Conservation (phyloP, 352 stramenopile species). For the Pythium dissimile region DNA sequence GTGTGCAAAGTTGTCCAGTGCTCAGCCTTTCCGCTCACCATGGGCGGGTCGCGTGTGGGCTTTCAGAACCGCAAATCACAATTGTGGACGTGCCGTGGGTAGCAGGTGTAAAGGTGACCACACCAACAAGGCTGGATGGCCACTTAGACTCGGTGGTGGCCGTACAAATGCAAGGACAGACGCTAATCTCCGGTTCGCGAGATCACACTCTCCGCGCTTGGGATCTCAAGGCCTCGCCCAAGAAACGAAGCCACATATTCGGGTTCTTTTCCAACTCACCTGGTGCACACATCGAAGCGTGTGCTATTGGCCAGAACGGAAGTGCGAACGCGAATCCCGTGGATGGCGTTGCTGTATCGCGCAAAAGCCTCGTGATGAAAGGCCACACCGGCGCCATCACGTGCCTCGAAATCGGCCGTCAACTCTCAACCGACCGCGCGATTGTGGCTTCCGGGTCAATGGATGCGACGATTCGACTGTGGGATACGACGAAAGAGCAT, state of each 20-base stretch:
- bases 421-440: constrained; percentile 51
- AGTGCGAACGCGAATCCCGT: constrained; percentile 27
- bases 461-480: constrained; percentile 69
- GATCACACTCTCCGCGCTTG: constrained; percentile 73
- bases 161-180: constrained; percentile 55
- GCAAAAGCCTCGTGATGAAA: constrained; percentile 56
- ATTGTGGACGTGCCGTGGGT: constrained; percentile 34
- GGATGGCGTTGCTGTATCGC: constrained; percentile 52
- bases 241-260: constrained; percentile 53
- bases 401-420: constrained; percentile 69
- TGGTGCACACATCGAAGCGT: constrained; percentile 11
- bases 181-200: constrained; percentile 62
- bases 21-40: constrained; percentile 48
- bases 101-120: not conserved
- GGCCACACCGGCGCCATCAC: constrained; percentile 61
- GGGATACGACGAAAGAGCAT: constrained; percentile 63
- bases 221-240: constrained; percentile 58
- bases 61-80: constrained; percentile 35
- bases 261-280: constrained; percentile 43
- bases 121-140: constrained; percentile 57
- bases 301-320: constrained; percentile 16
- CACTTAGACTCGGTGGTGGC: constrained; percentile 52
- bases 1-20: constrained; percentile 30
- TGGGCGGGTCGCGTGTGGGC: constrained; percentile 48
- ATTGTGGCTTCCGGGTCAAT: constrained; percentile 65